Evolutionary conservation across 345 rosid species (phyloP).

Genomic region (Citrus mangshanensis): DNA sequence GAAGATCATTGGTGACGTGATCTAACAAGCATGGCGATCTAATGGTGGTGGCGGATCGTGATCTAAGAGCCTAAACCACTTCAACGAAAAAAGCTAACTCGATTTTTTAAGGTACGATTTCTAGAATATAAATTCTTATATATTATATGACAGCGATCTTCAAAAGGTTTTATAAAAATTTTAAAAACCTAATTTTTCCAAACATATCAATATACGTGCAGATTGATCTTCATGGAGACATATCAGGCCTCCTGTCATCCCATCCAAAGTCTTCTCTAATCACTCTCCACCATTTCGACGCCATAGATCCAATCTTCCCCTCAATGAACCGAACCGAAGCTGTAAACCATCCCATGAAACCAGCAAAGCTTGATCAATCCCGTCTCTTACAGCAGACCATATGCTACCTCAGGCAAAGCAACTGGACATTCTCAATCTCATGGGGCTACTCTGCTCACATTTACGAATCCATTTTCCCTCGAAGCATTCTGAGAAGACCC

Average conservation of each 20-base stretch:
- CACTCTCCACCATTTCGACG: constrained; percentile 64
- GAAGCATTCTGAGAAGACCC: constrained; percentile 45
- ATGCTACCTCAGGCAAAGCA: constrained; percentile 48
- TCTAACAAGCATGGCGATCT: too few relatives aligned
- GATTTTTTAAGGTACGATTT: too few relatives aligned
- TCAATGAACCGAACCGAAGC: constrained; percentile 43
- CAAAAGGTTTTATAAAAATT: too few relatives aligned
- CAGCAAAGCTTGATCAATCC: constrained; percentile 46
- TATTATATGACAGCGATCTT: too few relatives aligned
- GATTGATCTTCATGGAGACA: constrained; percentile 62
- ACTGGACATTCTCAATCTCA: constrained; percentile 62
- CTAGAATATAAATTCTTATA: too few relatives aligned
- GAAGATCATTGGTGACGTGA: too few relatives aligned
- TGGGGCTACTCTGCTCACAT: constrained; percentile 68
- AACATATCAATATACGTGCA: constrained; percentile 13
- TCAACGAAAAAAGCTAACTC: too few relatives aligned
- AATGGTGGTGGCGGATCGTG: too few relatives aligned
- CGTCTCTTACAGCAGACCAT: constrained; percentile 62
- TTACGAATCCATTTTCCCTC: constrained; percentile 48
- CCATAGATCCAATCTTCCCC: constrained; percentile 58
- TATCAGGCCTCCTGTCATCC: constrained; percentile 64
- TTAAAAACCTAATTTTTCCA: too few relatives aligned
- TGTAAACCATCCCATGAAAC: constrained; percentile 51
- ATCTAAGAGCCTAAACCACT: too few relatives aligned
- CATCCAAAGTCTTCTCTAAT: constrained; percentile 54